Evolutionary conservation across 2,329 filamentous ascomycete species (phyloP), one percentile per base, ranked within the genome.

Genomic region (Malbranchea zuffiana): DNA sequence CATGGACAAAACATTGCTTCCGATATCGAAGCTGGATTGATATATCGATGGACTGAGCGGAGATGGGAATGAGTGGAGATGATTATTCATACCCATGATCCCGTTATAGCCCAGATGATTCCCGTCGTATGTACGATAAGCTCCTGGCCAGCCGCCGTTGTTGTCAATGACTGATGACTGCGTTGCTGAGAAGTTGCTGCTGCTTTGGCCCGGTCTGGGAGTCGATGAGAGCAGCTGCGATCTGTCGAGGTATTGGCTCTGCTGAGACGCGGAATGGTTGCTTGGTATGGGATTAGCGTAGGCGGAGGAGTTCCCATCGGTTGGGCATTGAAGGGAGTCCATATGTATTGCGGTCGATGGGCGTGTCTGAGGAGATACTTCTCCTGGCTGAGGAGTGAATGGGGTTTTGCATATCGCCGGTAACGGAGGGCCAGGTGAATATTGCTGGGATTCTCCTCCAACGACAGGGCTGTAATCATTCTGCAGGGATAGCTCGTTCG

Each of bases 331-430:
- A n/a, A 15, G 32, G 8, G 26, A 20, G 19, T 38, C 35, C 13
- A n/a, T 28, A 31, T 35, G 28, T 7, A 31, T 39, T 6, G 52
- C 49, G 11, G 51, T 56, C 29, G 45, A 49, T 16, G 52, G 47
- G 12, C 54, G 51, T 29, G 50, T 50, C 6, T 51, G 51, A 15
- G 57, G 60, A 8, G 47, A 56, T 19, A 49, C 49, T 27, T 64
- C 61, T 32, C 57, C 57, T 3, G 58, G 57, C 25, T 56, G 53
- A 5, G 59, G 61, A 3, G 61, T 54, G 42, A 66, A 66, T 15
- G 62, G 54, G 0, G 59, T 55, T 28, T 57, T 59, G 41, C 51
- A 55, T 16, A 64, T 50, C 12, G 55, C 57, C 23, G 60, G 59
- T 6, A 65, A 39, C 6, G 32, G 34, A 6, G 47, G 44, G 4